These are phyloP conservation scores for Diaporthe caulivora DNA, from an alignment of 2,329 filamentous ascomycete genomes.

Conservation along the genomic window DNA sequence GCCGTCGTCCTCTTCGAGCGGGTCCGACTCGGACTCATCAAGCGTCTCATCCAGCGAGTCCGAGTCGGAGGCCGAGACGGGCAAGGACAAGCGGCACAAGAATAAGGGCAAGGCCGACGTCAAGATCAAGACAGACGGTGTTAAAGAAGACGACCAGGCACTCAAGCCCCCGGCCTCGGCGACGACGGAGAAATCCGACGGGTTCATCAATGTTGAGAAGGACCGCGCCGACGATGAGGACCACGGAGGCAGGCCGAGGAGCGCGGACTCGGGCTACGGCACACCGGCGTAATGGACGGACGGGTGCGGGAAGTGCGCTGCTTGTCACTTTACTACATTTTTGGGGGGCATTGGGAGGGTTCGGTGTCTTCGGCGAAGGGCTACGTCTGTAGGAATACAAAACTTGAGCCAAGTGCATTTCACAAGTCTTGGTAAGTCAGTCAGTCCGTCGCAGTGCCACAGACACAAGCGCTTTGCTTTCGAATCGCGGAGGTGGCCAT, in stretches of 20 bases:
- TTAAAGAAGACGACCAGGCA: slow-evolving; percentile 1
- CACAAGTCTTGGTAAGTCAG: background rate
- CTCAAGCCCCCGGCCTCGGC: slow-evolving; percentile 17
- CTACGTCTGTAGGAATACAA: background rate
- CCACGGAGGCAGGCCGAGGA: slow-evolving; percentile 35
- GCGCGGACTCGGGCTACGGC: slow-evolving; percentile 44
- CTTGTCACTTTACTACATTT: background rate
- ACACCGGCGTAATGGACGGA: slow-evolving; percentile 38
- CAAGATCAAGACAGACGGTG: slow-evolving; percentile 7
- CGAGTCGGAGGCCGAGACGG: slow-evolving; percentile 37
- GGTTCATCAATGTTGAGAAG: slow-evolving; percentile 41
- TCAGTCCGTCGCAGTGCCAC: background rate
- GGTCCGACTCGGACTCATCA: slow-evolving; percentile 35
- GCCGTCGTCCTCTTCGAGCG: background rate
- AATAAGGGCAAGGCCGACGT: slow-evolving; percentile 36
- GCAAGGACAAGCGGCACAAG: slow-evolving; percentile 41
- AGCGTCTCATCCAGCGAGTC: slow-evolving; percentile 37
- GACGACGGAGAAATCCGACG: slow-evolving; percentile 32
- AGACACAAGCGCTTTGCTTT: background rate
- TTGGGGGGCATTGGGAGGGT: too few relatives aligned
- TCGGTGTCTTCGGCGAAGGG: too few relatives aligned
- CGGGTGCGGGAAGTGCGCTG: background rate
- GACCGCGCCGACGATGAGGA: slow-evolving; percentile 26
- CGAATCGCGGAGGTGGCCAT: too few relatives aligned
- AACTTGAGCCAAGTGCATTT: background rate